A percentile compares a stretch with the other conserved stretches of the same genome.
Evolutionary conservation across 345 rosid genomes (phyloP).

Genomic region (Aquilaria malaccensis): DNA sequence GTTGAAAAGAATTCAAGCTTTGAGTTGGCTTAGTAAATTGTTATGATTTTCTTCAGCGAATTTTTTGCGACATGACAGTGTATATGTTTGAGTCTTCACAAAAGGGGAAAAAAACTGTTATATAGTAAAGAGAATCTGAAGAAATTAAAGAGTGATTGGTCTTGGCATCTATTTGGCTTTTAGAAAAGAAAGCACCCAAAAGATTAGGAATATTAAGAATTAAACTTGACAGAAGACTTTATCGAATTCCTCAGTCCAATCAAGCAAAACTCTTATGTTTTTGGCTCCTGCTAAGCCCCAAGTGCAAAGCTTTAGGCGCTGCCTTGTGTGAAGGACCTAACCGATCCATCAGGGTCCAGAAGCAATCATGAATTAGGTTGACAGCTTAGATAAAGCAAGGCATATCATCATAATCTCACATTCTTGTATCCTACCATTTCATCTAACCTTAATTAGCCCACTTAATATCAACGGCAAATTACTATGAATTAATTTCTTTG

Average conservation of each 20-base stretch:
- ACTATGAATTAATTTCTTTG: no score
- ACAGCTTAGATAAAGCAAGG: conserved; percentile 32
- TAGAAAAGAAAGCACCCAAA: background rate
- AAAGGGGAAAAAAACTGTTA: background rate
- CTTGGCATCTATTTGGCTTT: conserved; percentile 1
- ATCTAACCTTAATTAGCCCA: no score
- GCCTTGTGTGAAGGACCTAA: conserved; percentile 5
- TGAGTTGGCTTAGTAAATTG: no score
- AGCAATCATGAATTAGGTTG: conserved; percentile 33
- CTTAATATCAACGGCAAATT: no score
- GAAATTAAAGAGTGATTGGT: background rate
- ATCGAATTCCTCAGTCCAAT: conserved; percentile 7
- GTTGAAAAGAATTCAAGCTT: no score
- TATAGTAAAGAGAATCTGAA: background rate
- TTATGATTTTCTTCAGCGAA: no score
- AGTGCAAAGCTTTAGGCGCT: conserved; percentile 13
- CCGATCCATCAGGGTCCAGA: conserved; percentile 12
- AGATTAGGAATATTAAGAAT: no score
- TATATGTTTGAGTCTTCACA: no score
- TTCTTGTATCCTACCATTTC: conserved; percentile 27
- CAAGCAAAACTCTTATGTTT: background rate
- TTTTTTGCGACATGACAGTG: no score
- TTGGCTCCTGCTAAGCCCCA: background rate
- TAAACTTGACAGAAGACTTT: no score
- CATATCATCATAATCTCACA: conserved; percentile 41